Conservation (phyloP, 768 basidiomycete species). For the Suillus brevipes region DNA sequence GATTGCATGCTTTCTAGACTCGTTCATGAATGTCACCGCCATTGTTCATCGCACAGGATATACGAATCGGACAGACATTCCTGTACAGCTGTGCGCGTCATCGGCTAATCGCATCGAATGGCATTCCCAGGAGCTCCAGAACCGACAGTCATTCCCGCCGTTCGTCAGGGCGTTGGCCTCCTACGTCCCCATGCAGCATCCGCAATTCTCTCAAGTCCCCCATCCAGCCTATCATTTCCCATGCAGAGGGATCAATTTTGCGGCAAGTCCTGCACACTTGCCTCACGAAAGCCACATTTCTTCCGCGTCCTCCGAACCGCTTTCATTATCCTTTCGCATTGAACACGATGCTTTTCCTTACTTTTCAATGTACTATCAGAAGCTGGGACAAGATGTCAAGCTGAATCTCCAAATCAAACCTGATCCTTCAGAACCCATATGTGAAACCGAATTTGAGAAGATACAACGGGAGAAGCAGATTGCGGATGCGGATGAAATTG, state of each 20-base stretch:
- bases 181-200: background rate
- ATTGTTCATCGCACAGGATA: slow-evolving; percentile 17
- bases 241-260: slow-evolving; percentile 10
- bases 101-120: slow-evolving; percentile 1
- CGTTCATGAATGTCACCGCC: background rate
- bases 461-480: slow-evolving; percentile 11
- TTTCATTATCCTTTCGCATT: background rate
- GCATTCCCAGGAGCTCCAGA: slow-evolving; percentile 7
- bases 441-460: background rate
- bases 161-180: background rate
- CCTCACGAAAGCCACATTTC: background rate
- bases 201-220: background rate
- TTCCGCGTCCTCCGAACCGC: slow-evolving; percentile 6
- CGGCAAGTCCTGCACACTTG: background rate
- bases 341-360: background rate
- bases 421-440: slow-evolving; percentile 10
- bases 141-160: background rate
- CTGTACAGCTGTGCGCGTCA: background rate
- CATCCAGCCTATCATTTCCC: background rate
- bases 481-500: background rate
- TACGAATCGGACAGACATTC: slow-evolving; percentile 11
- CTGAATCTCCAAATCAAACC: background rate
- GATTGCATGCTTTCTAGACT: slow-evolving; percentile 3
- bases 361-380: slow-evolving; percentile 9
- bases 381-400: background rate